A percentile compares a stretch with the other conserved stretches of the same genome.
These are phyloP conservation scores for Moniliella sp. DNA, from an alignment of 1,284 basidiomycete genomes.

Conservation along the genomic window DNA sequence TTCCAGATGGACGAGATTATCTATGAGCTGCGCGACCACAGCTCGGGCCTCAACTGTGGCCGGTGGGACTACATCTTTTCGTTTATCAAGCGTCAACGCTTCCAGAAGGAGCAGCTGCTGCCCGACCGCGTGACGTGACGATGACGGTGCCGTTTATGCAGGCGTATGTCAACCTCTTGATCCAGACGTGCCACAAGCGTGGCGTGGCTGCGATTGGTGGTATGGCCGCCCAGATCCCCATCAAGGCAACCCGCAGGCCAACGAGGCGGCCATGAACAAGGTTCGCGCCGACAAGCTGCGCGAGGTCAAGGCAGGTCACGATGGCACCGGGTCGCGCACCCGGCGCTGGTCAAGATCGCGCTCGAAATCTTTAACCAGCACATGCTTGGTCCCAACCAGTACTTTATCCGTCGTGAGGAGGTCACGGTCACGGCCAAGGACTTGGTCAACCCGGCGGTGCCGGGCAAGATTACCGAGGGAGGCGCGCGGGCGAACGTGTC, in stretches of 20 bases:
- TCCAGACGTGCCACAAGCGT: constrained; percentile 93
- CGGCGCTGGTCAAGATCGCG: constrained; percentile 78
- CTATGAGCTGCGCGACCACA: constrained; percentile 86
- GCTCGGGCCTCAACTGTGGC: constrained; percentile 84
- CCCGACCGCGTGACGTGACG: constrained; percentile 89
- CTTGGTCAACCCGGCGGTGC: constrained; percentile 60
- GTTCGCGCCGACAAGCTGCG: constrained; percentile 89
- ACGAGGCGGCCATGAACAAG: constrained; percentile 86
- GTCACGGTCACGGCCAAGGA: constrained; percentile 68
- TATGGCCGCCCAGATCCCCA: constrained; percentile 79
- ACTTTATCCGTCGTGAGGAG: constrained; percentile 73
- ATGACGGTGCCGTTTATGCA: constrained; percentile 99
- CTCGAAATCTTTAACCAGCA: constrained; percentile 56
- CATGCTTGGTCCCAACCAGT: constrained; percentile 46
- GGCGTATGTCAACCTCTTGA: constrained; percentile 79
- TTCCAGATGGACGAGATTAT: constrained; percentile 99
- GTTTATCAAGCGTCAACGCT: constrained; percentile 46
- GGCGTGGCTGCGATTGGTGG: constrained; percentile 97
- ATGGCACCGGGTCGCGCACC: constrained; percentile 87
- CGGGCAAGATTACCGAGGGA: constrained; percentile 38
- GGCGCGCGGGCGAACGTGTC: constrained; percentile 28
- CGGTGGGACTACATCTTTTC: constrained; percentile 79
- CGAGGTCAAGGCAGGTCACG: constrained; percentile 85
- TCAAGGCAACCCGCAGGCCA: constrained; percentile 80
- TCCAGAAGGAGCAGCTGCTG: constrained; percentile 37